A percentile compares a stretch with the other conserved stretches of the same genome.
Evolutionary conservation across 805 yeast species (phyloP).

Genomic region (Phaffomyces antillensis): DNA sequence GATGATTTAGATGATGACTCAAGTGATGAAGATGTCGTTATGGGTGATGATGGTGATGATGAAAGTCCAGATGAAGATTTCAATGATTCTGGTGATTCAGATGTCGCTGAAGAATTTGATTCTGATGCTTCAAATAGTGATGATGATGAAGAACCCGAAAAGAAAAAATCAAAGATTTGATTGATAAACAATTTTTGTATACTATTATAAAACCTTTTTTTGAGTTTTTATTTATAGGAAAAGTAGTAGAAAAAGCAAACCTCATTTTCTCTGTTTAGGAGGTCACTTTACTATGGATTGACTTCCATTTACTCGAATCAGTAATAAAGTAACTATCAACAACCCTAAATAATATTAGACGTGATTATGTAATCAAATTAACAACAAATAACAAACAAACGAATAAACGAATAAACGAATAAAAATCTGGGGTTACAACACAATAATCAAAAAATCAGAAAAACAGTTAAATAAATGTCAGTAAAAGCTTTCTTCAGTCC

Average conservation of each 20-base stretch:
- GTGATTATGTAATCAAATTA: too few species aligned
- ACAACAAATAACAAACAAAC: too few species aligned
- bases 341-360: too few species aligned
- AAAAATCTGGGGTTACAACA: constrained; percentile 1
- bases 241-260: too few species aligned
- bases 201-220: too few species aligned
- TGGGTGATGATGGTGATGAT: constrained; percentile 77
- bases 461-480: constrained; percentile 2
- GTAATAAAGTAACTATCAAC: too few species aligned
- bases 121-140: constrained; percentile 14
- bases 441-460: too few species aligned
- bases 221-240: too few species aligned
- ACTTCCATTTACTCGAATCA: too few species aligned
- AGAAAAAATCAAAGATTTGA: constrained; percentile 28
- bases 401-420: too few species aligned
- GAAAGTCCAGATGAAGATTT: constrained; percentile 87
- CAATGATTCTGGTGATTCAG: constrained; percentile 53
- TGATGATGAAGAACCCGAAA: constrained; percentile 25
- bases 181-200: not conserved
- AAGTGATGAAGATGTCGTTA: constrained; percentile 41
- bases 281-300: too few species aligned
- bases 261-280: too few species aligned
- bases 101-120: constrained; percentile 24
- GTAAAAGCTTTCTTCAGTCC: constrained; percentile 44
- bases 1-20: constrained; percentile 40